Evolutionary conservation across 2,329 filamentous ascomycete genomes (phyloP), one percentile per base, ranked within the genome.

Genomic region (Penicillium sp.): DNA sequence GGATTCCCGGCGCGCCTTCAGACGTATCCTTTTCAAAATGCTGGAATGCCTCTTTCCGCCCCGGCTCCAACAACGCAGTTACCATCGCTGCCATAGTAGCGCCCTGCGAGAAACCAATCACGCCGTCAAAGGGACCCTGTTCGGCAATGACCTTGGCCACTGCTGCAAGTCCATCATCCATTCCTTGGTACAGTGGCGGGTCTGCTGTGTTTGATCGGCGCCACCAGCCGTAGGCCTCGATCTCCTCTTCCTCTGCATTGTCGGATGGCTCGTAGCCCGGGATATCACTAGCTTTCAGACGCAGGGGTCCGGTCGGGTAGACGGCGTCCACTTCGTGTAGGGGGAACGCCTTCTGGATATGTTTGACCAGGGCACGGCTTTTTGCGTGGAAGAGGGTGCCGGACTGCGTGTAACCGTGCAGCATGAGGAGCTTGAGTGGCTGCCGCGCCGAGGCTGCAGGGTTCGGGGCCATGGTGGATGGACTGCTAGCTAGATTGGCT

Each of bases 391-490:
- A 96, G 57, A 91, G 78, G 4, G 86, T 73, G 4, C 92, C 91
- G 25, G 89, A 95, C 78, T 97, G 92, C 7, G 92, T 96, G 81
- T 86, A 96, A 72, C 92, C 88, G 64, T 92, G 88, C 25, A 92
- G 79, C 87, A 91, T 90, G 40, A 92, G 77, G 57, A 92, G 85
- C 71, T 85, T 89, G 49, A 78, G 69, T 7, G 71, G 69, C 39
- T 66, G 55, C 39, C 63, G 62, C 36, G 35, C 45, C 13, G 46
- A 43, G 45, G 53, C 31, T 9, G 54, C 27, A n/a, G 51, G 49
- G 2, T 51, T 58, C 4, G 57, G 51, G 6, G 55, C 55, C 61
- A 63, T 64, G 46, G 3, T 8, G 27, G 27, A 10, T 4, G 20
- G 20, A 28, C 27, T 28, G 27, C 27, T 44, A 14, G 25, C 3